These are phyloP conservation scores for Zygosaccharomyces gambellarensis DNA, from an alignment of 805 yeast species.

Conservation along the genomic window DNA sequence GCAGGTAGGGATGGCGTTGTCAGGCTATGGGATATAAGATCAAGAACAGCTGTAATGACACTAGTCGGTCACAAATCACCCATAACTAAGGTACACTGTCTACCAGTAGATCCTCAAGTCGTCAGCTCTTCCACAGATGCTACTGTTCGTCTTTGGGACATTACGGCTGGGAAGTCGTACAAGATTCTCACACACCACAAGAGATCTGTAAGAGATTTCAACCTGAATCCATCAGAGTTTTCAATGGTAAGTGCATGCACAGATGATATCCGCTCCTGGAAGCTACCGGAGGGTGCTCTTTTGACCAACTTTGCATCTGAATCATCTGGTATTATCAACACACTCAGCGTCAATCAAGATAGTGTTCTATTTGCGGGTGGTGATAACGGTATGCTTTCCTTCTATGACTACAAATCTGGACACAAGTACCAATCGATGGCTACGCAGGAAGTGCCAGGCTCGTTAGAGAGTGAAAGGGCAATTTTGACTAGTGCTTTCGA, in stretches of 20 bases:
- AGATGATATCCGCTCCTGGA: constrained; percentile 80
- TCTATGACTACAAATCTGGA: constrained; percentile 76
- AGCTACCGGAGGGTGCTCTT: constrained; percentile 69
- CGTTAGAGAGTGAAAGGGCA: constrained; percentile 60
- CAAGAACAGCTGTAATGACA: constrained; percentile 67
- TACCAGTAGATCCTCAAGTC: constrained; percentile 78
- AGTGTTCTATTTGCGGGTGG: constrained; percentile 75
- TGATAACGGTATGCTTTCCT: constrained; percentile 72
- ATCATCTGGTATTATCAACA: constrained; percentile 51
- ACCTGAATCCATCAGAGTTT: constrained; percentile 61
- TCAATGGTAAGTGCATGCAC: constrained; percentile 79
- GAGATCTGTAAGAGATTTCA: constrained; percentile 71
- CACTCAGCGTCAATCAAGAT: constrained; percentile 55
- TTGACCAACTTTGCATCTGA: constrained; percentile 49
- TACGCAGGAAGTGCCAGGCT: constrained; percentile 64
- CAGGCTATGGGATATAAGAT: constrained; percentile 90
- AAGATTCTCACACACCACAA: constrained; percentile 79
- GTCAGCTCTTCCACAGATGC: constrained; percentile 79
- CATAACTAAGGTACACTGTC: constrained; percentile 62
- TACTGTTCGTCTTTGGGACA: constrained; percentile 86
- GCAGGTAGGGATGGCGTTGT: constrained; percentile 88
- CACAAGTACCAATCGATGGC: constrained; percentile 49
- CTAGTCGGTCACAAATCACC: constrained; percentile 78
- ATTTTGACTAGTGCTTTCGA: constrained; percentile 72
- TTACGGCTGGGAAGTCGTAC: constrained; percentile 65